Base-by-base conservation (phyloP, 192 early-diverging fungal genomes). In the Podila clonocystis region DNA sequence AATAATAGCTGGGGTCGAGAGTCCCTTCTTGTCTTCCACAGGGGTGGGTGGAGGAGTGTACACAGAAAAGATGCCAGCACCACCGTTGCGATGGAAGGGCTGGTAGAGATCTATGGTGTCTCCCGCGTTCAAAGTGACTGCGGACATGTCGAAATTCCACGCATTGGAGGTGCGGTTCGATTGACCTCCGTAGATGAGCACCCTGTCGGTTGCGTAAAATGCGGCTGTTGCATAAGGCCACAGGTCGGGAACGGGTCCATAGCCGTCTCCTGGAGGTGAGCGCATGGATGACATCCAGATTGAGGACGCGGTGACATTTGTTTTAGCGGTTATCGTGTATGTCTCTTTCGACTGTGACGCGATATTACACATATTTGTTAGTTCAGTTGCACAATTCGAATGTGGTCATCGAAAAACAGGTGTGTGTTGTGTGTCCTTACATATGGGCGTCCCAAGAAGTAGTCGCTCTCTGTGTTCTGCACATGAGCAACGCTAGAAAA, bases 1-100 rank as follows among this genome's bases (percentile, higher is more conserved):
- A 24, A 80, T 73, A 48, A 80, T 80, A 33, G 77, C 77, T 7
- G 62, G 55, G 1, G 70, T 72, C 1, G 77, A 73, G 8, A 80
- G 52, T 1, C 77, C 77, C 48, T 71, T 70, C 29, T 52, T 71
- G 5, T 49, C 9, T 8, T 34, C 19, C 11, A 63, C 65, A 0
- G 36, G 55, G 4, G 33, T 5, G 2, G 58, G n/a, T 48, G 52
- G 50, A 3, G 70, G 61, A 0, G 41, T 64, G n/a, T 63, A 50
- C 24, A 65, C 30, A 0, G 20, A 9, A n/a, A 80, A 80, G 3
- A 45, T 20, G 22, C 77, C 77, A 29, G 77, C n/a, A 8, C 26
- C 26, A 3, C 62, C 57, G 55, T 34, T 22, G 7, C 29, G 0
- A 2, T 33, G 29, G 28, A 67, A 65, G 26, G 67, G 61, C 45